These are phyloP conservation scores for Taphrina confusa DNA, from an alignment of 1,139 yeast species.

Conservation along the genomic window DNA sequence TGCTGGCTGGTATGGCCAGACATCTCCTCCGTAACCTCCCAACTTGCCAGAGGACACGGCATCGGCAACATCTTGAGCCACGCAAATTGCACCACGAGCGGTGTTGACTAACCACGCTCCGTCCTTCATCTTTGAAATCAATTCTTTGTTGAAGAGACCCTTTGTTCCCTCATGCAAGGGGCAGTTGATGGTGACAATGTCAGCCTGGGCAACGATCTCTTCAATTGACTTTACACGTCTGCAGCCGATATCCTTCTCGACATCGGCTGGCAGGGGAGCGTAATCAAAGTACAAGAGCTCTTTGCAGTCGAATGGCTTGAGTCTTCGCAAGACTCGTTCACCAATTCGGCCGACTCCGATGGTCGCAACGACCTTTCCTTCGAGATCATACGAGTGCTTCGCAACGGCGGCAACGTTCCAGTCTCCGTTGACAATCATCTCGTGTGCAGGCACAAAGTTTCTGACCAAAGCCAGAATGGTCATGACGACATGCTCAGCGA, in stretches of 20 bases:
- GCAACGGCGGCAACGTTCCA: conserved; percentile 84
- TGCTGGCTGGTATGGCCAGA: conserved; percentile 81
- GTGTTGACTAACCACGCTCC: conserved; percentile 80
- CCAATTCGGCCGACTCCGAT: conserved; percentile 87
- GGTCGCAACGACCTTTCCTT: conserved; percentile 73
- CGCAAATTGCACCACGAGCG: conserved; percentile 80
- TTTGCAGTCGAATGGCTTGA: conserved; percentile 72
- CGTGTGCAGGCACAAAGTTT: conserved; percentile 78
- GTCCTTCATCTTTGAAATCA: conserved; percentile 70
- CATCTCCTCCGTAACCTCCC: conserved; percentile 82
- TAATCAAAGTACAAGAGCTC: conserved; percentile 74
- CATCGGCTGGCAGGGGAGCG: conserved; percentile 63
- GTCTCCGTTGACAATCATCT: conserved; percentile 59
- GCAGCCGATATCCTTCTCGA: conserved; percentile 59
- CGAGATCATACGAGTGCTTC: conserved; percentile 71
- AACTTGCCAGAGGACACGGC: conserved; percentile 70
- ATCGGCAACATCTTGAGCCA: conserved; percentile 71
- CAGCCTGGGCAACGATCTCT: conserved; percentile 68
- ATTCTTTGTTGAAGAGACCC: conserved; percentile 67
- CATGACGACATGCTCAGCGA: conserved; percentile 80
- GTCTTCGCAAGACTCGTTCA: conserved; percentile 69
- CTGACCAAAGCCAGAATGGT: conserved; percentile 67
- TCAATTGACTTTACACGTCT: conserved; percentile 65
- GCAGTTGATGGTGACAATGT: conserved; percentile 74
- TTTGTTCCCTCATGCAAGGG: conserved; percentile 72